A percentile compares a stretch with the other conserved stretches of the same genome.
These are phyloP conservation scores for Cercospora sp. DNA, from an alignment of 2,329 filamentous ascomycete species.

Conservation along the genomic window DNA sequence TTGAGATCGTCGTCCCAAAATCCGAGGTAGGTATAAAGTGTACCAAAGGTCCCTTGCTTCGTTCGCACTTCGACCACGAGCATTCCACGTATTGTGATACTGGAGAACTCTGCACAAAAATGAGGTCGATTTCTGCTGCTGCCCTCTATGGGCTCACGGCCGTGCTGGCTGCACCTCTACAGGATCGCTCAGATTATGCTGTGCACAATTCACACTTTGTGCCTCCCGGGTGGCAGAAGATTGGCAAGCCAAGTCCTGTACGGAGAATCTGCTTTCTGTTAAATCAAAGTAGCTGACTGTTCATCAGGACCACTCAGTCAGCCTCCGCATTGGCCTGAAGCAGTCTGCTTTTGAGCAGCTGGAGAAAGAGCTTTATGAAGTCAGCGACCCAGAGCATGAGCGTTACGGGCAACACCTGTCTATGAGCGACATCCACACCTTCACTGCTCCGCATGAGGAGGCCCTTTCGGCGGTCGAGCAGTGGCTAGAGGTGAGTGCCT, in stretches of 20 bases:
- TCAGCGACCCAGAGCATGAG: slow-evolving; percentile 61
- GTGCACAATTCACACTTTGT: slow-evolving; percentile 24
- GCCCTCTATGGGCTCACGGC: slow-evolving; percentile 3
- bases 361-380: slow-evolving; percentile 59
- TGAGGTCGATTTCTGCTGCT: slow-evolving; percentile 10
- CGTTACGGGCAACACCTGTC: slow-evolving; percentile 59
- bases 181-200: slow-evolving; percentile 21
- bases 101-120: not conserved
- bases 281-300: not conserved
- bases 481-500: slow-evolving; percentile 51
- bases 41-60: slow-evolving; percentile 1
- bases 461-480: slow-evolving; percentile 52
- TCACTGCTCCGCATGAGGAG: slow-evolving; percentile 55
- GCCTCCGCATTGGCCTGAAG: slow-evolving; percentile 31
- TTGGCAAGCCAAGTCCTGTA: slow-evolving; percentile 22
- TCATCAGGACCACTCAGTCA: slow-evolving; percentile 19
- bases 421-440: slow-evolving; percentile 57
- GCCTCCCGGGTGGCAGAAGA: slow-evolving; percentile 24
- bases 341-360: slow-evolving; percentile 40
- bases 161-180: slow-evolving; percentile 19
- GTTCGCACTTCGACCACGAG: not conserved
- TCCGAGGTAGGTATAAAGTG: not conserved
- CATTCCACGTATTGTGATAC: not conserved
- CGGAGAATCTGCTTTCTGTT: not conserved
- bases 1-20: not conserved